phyloP scores from a whole-genome alignment of 2,329 filamentous ascomycete species.

The Calonectria multiphialidica region DNA sequence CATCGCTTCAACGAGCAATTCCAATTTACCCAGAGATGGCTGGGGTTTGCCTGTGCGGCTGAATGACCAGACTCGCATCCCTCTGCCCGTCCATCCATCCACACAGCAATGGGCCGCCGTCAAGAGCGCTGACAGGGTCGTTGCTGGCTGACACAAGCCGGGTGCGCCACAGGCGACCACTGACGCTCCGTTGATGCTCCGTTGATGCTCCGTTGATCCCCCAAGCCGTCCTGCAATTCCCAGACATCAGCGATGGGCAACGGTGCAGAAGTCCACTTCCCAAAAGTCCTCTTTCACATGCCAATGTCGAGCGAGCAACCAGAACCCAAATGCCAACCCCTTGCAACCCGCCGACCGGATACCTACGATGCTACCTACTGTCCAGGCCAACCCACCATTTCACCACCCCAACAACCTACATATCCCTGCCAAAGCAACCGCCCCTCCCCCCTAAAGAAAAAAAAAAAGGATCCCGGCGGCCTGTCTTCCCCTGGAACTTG shows the following conservation, averaged over 20 bases:
- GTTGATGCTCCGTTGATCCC: neutral
- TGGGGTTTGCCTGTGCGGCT: constrained; percentile 14
- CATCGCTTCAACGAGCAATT: constrained; percentile 2
- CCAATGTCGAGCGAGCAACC: neutral
- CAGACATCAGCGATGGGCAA: neutral
- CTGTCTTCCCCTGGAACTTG: constrained; percentile 15
- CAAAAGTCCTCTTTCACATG: neutral
- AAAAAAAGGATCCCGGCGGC: constrained; percentile 1
- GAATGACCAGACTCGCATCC: neutral
- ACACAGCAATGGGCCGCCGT: neutral
- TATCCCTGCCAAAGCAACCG: neutral
- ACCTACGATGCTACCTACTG: neutral
- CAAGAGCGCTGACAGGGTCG: neutral
- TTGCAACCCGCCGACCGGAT: neutral
- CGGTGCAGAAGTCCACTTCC: neutral
- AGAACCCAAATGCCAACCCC: neutral
- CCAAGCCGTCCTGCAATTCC: neutral
- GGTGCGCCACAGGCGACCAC: neutral
- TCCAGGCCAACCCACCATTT: neutral
- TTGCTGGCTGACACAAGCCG: constrained; percentile 8
- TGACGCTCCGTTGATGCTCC: neutral
- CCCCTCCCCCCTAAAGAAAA: neutral
- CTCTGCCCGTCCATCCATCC: neutral
- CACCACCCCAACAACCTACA: neutral
- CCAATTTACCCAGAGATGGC: neutral